A percentile compares a stretch with the other conserved stretches of the same genome.
Conservation (phyloP, 1,284 basidiomycete species). For the Moniliophthora roreri region DNA sequence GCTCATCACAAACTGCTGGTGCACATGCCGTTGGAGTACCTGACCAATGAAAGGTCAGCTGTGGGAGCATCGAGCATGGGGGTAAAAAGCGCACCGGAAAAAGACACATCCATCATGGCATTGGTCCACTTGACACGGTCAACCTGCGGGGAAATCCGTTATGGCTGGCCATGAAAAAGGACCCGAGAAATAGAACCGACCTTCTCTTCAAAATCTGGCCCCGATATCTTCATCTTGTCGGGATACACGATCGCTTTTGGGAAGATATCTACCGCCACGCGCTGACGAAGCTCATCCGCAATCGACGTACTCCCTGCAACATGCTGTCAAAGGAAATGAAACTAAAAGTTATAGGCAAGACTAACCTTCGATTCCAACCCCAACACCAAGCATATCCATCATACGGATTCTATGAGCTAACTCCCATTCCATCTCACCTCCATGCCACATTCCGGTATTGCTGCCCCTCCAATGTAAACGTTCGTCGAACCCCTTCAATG, state of each 20-base stretch:
- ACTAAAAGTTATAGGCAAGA: slow-evolving; percentile 32
- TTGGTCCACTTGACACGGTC: neutral
- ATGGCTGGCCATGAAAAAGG: too few species aligned
- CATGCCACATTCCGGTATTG: slow-evolving; percentile 60
- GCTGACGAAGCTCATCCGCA: slow-evolving; percentile 9
- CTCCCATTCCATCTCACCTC: slow-evolving; percentile 34
- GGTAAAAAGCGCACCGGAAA: neutral
- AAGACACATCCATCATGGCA: neutral
- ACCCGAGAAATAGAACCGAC: neutral
- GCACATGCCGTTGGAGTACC: neutral
- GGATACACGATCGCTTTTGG: too few species aligned
- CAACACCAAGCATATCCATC: slow-evolving; percentile 24
- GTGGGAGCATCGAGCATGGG: neutral
- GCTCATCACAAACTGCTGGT: neutral
- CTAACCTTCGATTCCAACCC: slow-evolving; percentile 16
- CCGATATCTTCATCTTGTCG: too few species aligned
- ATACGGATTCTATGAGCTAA: slow-evolving; percentile 34
- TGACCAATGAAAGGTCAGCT: neutral
- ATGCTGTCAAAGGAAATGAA: neutral
- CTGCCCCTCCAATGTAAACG: slow-evolving; percentile 65
- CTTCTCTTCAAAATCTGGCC: neutral
- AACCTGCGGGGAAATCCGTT: neutral
- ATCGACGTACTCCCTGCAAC: slow-evolving; percentile 17
- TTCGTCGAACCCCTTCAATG: slow-evolving; percentile 49
- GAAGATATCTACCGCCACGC: slow-evolving; percentile 34